Percentiles rank a stretch among this genome's conserved stretches.
Evolutionary conservation across 2,329 filamentous ascomycete species (phyloP).

Genomic region (Colletotrichum falcatum): DNA sequence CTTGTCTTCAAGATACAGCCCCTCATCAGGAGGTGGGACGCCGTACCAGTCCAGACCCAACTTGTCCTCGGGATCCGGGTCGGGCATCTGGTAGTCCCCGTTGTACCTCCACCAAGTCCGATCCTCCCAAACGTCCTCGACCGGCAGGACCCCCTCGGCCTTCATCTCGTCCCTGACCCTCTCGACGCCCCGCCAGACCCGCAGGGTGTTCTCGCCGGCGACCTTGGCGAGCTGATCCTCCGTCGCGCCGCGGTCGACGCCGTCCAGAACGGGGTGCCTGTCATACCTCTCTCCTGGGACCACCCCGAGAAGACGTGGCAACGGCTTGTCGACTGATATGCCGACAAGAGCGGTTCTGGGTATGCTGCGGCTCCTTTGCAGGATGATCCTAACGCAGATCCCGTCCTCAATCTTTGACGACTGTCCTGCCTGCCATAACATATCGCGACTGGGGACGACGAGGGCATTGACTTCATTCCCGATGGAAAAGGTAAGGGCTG

Average conservation of each 20-base stretch:
- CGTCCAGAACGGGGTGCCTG: too few species aligned
- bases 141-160: constrained; percentile 47
- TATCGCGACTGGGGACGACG: too few species aligned
- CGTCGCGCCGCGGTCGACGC: constrained; percentile 51
- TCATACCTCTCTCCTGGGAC: too few species aligned
- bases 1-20: constrained; percentile 27
- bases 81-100: constrained; percentile 50
- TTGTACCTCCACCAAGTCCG: constrained; percentile 50
- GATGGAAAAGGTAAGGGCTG: too few species aligned
- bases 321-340: too few species aligned
- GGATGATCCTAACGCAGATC: too few species aligned
- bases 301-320: too few species aligned
- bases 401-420: too few species aligned
- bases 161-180: constrained; percentile 46
- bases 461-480: too few species aligned
- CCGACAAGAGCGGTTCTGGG: too few species aligned
- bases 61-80: constrained; percentile 49
- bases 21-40: constrained; percentile 31
- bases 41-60: constrained; percentile 49
- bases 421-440: too few species aligned
- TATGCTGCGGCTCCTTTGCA: too few species aligned
- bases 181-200: constrained; percentile 48
- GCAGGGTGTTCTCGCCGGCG: constrained; percentile 53
- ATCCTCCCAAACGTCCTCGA: constrained; percentile 52
- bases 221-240: constrained; percentile 53